Evolutionary conservation across 2,329 filamentous ascomycete species (phyloP), one percentile per base, ranked within the genome.

Genomic region (Neophaeococcomyces aloes): DNA sequence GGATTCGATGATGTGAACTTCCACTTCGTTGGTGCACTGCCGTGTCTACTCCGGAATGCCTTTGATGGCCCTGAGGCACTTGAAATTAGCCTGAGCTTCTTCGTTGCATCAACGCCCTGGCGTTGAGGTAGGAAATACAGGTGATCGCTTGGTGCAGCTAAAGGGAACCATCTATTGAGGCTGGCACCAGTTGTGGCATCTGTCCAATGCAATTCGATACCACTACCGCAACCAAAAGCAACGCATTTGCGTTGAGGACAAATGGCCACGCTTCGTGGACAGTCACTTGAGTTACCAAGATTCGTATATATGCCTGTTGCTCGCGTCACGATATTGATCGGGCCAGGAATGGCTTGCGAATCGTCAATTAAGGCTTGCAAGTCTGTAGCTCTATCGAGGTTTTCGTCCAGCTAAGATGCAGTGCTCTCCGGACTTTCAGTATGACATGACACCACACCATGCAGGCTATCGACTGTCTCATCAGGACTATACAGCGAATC

Each of bases 241-340:
- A 81, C 74, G 51, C 76, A 81, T 39, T 71, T 69, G 35, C 75
- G 69, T 45, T 78, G 74, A n/a, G 78, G 78, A 51, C 75, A 81
- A 27, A 83, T 73, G 0, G 78, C 74, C 7, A 82, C 71, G 30
- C 75, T 79, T n/a, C 74, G 70, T 10, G 79, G 79, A 13, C 74
- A 74, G 49, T 81, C 76, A 42, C 81, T 72, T 29, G 71, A 61
- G 2, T 71, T 75, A 54, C 78, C 80, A 31, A 83, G 55, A 48
- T 74, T 66, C 31, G 68, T 65, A 54, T 69, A 72, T 38, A 54
- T 45, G 25, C 50, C 48, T 6, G 50, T 44, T 21, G 53, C 46
- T 17, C 50, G 35, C 5, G 38, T 33, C 17, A 31, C 41, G 6
- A 40, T 47, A 19, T 29, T 35, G 6, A 44, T 15, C 13, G 37